Evolutionary conservation across 345 rosid species (phyloP).

Genomic region (Citrus hindsii): DNA sequence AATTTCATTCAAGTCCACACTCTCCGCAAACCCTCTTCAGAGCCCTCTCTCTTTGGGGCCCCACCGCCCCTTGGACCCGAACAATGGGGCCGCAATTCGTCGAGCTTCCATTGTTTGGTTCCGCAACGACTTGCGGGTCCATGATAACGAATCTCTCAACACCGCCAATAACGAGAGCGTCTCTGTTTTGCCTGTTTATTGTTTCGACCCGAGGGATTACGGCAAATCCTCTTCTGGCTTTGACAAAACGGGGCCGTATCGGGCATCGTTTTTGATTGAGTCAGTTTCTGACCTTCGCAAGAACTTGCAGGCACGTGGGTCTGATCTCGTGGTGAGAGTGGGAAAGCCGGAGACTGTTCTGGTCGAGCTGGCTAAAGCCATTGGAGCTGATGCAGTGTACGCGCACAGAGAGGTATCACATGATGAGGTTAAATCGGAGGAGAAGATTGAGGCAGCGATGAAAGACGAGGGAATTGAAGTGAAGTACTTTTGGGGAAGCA

Average conservation of each 20-base stretch:
- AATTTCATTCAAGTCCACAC: slow-evolving; percentile 74
- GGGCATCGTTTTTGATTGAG: slow-evolving; percentile 81
- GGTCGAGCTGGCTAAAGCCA: slow-evolving; percentile 73
- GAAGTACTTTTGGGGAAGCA: slow-evolving; percentile 96
- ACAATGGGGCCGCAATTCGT: slow-evolving; percentile 75
- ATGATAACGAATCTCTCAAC: slow-evolving; percentile 86
- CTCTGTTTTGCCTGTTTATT: slow-evolving; percentile 89
- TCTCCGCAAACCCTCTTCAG: slow-evolving; percentile 78
- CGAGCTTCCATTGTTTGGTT: slow-evolving; percentile 89
- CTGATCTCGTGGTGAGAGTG: slow-evolving; percentile 84
- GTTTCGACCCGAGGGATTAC: slow-evolving; percentile 95
- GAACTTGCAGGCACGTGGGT: slow-evolving; percentile 85
- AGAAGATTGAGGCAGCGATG: slow-evolving; percentile 75
- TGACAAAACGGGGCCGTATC: slow-evolving; percentile 82
- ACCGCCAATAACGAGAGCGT: slow-evolving; percentile 78
- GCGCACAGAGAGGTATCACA: slow-evolving; percentile 88
- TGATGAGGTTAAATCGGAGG: slow-evolving; percentile 86
- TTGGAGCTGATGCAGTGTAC: slow-evolving; percentile 91
- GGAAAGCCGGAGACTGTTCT: slow-evolving; percentile 83
- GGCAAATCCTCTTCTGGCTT: slow-evolving; percentile 88
- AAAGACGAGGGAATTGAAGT: slow-evolving; percentile 90
- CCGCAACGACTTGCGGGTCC: slow-evolving; percentile 91
- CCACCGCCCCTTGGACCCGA: slow-evolving; percentile 86
- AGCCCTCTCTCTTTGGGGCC: slow-evolving; percentile 81
- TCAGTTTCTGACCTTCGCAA: slow-evolving; percentile 90